Evolutionary conservation across 345 rosid genomes (phyloP).

Genomic region (Syzygium grande): DNA sequence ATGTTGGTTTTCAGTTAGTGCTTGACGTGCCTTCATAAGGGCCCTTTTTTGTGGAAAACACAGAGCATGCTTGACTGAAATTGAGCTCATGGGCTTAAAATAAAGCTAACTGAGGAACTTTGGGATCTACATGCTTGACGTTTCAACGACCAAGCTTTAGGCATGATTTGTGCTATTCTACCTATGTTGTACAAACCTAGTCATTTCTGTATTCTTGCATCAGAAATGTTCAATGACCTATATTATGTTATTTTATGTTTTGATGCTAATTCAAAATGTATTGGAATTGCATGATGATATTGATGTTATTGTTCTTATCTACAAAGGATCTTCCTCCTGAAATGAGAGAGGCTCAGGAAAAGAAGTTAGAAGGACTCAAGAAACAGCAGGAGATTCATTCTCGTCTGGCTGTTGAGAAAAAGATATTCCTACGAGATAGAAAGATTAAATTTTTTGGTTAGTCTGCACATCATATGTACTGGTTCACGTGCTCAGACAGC

Average conservation of each 20-base stretch:
- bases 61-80: background rate
- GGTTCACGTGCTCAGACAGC: background rate
- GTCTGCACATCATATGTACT: background rate
- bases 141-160: background rate
- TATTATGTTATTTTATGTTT: background rate
- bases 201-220: background rate
- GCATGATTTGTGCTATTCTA: background rate
- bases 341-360: conserved; percentile 62
- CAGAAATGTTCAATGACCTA: background rate
- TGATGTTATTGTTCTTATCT: background rate
- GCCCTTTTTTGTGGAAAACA: background rate
- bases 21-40: background rate
- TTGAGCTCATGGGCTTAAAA: background rate
- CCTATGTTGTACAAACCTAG: background rate
- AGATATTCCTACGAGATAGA: conserved; percentile 76
- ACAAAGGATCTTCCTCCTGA: conserved; percentile 62
- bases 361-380: conserved; percentile 69
- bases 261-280: background rate
- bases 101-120: background rate
- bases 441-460: conserved; percentile 95
- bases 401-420: conserved; percentile 81
- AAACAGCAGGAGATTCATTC: conserved; percentile 83
- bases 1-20: background rate
- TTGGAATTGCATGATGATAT: background rate
- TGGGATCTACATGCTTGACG: background rate